Conservation (phyloP, 257 asterid genomes). For the Nicotiana obtusifolia region DNA sequence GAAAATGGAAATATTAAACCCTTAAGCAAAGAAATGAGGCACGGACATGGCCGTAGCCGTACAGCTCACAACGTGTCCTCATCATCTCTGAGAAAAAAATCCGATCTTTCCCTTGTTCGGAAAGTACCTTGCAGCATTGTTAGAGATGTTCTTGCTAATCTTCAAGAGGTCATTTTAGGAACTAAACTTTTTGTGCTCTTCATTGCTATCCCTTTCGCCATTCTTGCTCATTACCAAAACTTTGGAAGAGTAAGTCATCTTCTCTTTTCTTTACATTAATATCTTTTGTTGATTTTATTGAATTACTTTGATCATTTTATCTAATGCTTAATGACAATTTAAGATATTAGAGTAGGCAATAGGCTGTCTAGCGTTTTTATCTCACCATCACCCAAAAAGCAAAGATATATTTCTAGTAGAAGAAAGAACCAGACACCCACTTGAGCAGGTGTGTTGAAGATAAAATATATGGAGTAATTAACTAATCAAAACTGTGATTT, state of each 20-base stretch:
- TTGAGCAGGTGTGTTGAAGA: background rate
- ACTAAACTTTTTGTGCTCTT: conserved; percentile 69
- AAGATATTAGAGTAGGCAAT: too few species aligned
- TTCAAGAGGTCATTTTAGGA: conserved; percentile 76
- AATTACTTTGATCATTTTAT: too few species aligned
- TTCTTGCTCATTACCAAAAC: conserved; percentile 36
- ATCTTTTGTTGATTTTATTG: background rate
- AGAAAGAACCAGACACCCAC: too few species aligned
- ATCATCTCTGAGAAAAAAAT: conserved; percentile 68
- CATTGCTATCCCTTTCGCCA: conserved; percentile 72
- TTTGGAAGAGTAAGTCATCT: conserved; percentile 43
- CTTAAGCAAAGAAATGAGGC: conserved; percentile 44
- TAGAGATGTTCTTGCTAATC: conserved; percentile 38
- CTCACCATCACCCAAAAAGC: too few species aligned
- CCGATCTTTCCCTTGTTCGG: conserved; percentile 51
- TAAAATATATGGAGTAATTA: background rate
- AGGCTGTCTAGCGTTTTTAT: too few species aligned
- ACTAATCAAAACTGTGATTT: background rate
- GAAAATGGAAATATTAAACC: conserved; percentile 55
- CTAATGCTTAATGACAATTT: too few species aligned
- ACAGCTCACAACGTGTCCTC: conserved; percentile 74
- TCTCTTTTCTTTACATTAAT: background rate
- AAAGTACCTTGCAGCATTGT: conserved; percentile 34
- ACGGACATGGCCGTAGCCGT: conserved; percentile 36
- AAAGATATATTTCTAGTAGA: too few species aligned